Conservation (phyloP, 2,329 filamentous ascomycete species). For the Thielaviopsis populi region DNA sequence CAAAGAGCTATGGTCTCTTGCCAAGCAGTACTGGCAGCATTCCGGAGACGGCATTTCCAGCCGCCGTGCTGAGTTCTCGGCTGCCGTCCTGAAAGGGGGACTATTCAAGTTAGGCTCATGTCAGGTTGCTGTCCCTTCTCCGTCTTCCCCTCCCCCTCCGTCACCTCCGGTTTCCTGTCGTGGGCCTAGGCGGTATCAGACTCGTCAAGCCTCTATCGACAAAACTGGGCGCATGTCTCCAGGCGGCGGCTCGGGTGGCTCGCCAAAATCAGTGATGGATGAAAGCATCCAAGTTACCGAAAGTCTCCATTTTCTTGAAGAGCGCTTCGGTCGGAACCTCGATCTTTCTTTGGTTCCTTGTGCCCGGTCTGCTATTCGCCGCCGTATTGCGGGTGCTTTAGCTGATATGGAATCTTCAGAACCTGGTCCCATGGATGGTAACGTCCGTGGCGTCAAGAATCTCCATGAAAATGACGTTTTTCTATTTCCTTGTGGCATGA, state of each 20-base stretch:
- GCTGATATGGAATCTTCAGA: conserved; percentile 37
- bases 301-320: conserved; percentile 71
- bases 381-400: conserved; percentile 77
- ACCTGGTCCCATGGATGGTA: conserved; percentile 20
- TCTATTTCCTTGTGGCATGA: conserved; percentile 84
- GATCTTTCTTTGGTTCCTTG: conserved; percentile 63
- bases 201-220: conserved; percentile 10
- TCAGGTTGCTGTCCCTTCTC: conserved; percentile 17
- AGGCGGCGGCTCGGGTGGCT: conserved; percentile 9
- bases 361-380: conserved; percentile 71
- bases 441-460: conserved; percentile 42
- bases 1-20: conserved; percentile 48
- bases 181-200: conserved; percentile 27
- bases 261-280: conserved; percentile 17
- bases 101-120: conserved; percentile 28
- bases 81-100: conserved; percentile 55
- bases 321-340: conserved; percentile 84
- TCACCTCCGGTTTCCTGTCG: conserved; percentile 24
- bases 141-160: conserved; percentile 19
- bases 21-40: conserved; percentile 98
- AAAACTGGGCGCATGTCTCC: conserved; percentile 7
- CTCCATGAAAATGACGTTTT: conserved; percentile 80
- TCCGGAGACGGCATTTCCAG: conserved; percentile 86
- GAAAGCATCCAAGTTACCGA: conserved; percentile 34
- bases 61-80: conserved; percentile 78